These are phyloP conservation scores for Steccherinum ochraceum DNA, from an alignment of 768 basidiomycete species.

Conservation along the genomic window DNA sequence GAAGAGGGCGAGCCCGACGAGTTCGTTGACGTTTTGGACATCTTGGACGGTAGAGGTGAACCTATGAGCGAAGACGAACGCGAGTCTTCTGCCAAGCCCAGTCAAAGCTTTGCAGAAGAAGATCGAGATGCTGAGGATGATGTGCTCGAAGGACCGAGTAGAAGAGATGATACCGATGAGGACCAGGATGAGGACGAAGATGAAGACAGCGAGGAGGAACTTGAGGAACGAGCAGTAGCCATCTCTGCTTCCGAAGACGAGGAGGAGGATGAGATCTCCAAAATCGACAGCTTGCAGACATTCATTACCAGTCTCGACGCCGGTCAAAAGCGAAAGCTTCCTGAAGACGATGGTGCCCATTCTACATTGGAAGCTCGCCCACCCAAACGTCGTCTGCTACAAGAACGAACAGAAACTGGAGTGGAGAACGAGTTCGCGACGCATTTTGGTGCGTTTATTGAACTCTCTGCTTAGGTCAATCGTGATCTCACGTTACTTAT, in stretches of 20 bases:
- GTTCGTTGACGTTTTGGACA: constrained; percentile 59
- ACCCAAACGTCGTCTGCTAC: constrained; percentile 55
- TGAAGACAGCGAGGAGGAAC: constrained; percentile 34
- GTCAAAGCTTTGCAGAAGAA: constrained; percentile 32
- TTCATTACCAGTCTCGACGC: constrained; percentile 69
- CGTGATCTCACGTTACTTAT: constrained; percentile 2
- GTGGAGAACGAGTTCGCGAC: constrained; percentile 77
- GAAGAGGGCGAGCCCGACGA: constrained; percentile 40
- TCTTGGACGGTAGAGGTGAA: constrained; percentile 58
- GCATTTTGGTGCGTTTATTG: constrained; percentile 33
- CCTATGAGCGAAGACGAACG: constrained; percentile 29
- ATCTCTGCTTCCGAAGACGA: constrained; percentile 24
- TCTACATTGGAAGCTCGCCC: constrained; percentile 15
- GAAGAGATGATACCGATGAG: constrained; percentile 13
- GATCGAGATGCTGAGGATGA: constrained; percentile 23
- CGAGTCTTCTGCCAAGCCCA: too few relatives aligned
- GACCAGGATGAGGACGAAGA: constrained; percentile 32
- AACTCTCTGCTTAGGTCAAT: not conserved
- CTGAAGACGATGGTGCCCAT: constrained; percentile 29
- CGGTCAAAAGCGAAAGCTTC: constrained; percentile 65
- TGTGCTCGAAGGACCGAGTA: constrained; percentile 2
- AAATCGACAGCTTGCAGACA: constrained; percentile 61
- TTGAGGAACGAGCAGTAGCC: constrained; percentile 28
- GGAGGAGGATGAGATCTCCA: constrained; percentile 49
- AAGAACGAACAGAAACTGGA: constrained; percentile 73